Percentiles rank a stretch among this genome's conserved stretches.
phyloP scores from a whole-genome alignment of 2,329 filamentous ascomycete genomes.

The Microdochium nivale region DNA sequence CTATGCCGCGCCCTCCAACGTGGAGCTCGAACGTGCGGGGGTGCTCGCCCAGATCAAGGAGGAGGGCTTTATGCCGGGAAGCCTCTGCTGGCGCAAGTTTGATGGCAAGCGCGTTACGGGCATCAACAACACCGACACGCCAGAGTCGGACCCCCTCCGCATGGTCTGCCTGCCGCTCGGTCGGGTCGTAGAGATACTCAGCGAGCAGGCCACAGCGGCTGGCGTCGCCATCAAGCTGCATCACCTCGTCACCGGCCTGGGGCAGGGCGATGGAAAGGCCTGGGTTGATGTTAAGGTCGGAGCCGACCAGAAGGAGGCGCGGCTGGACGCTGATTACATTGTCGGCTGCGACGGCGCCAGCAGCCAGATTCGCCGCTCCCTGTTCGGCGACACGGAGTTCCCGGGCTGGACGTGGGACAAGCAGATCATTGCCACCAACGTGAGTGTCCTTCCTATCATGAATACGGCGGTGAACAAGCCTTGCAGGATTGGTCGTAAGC shows the following conservation, averaged over 20 bases:
- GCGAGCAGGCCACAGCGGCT: constrained; percentile 21
- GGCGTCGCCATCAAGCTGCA: constrained; percentile 26
- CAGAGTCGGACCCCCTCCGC: constrained; percentile 19
- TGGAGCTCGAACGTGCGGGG: constrained; percentile 17
- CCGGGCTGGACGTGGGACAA: constrained; percentile 39
- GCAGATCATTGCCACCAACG: constrained; percentile 43
- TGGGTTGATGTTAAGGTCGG: constrained; percentile 19
- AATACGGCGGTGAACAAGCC: constrained; percentile 10
- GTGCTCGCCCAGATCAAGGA: constrained; percentile 18
- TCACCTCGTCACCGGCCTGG: constrained; percentile 27
- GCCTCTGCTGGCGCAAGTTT: constrained; percentile 16
- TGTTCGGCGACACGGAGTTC: constrained; percentile 30
- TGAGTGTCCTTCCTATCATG: constrained; percentile 11
- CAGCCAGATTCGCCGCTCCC: constrained; percentile 26
- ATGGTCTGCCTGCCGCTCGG: constrained; percentile 35
- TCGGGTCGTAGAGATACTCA: constrained; percentile 30
- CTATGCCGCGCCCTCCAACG: constrained; percentile 16
- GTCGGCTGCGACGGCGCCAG: constrained; percentile 36
- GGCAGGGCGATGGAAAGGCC: constrained; percentile 21
- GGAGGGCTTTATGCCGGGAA: constrained; percentile 13
- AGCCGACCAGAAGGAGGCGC: constrained; percentile 9
- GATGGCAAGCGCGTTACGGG: constrained; percentile 11
- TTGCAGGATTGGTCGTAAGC: not conserved
- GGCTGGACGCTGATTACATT: constrained; percentile 30
- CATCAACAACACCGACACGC: constrained; percentile 5